A percentile compares a stretch with the other conserved stretches of the same genome.
Conservation (phyloP, 2,329 filamentous ascomycete genomes). For the Elsinoe ampelina region DNA sequence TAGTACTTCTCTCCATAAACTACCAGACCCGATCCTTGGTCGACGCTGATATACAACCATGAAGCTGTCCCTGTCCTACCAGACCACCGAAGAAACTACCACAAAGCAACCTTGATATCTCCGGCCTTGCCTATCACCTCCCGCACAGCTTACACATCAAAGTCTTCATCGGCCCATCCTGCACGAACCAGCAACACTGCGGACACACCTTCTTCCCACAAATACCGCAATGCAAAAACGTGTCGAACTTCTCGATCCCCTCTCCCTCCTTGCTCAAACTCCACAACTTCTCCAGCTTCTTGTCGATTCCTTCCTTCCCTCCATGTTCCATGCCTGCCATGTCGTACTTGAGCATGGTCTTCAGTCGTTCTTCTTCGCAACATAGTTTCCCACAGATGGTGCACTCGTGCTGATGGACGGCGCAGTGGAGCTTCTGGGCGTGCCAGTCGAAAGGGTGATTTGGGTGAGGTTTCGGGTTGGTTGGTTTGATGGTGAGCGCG, state of each 20-base stretch:
- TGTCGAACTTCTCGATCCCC: conserved; percentile 18
- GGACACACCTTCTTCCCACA: conserved; percentile 19
- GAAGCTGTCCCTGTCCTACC: too few species aligned
- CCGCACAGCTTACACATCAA: neutral
- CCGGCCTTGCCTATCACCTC: neutral
- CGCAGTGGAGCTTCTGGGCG: conserved; percentile 18
- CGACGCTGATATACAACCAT: too few species aligned
- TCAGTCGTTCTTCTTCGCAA: conserved; percentile 15
- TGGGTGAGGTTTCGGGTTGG: conserved; percentile 12
- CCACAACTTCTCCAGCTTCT: conserved; percentile 1
- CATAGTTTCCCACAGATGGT: conserved; percentile 16
- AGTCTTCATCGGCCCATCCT: neutral
- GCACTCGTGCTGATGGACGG: conserved; percentile 15
- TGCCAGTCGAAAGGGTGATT: conserved; percentile 17
- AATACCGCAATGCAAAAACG: conserved; percentile 18
- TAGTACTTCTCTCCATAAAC: too few species aligned
- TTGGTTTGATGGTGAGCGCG: neutral
- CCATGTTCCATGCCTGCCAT: neutral
- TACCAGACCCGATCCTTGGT: too few species aligned
- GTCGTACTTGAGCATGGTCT: conserved; percentile 9
- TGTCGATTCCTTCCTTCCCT: neutral
- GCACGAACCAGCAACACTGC: conserved; percentile 11
- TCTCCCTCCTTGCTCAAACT: conserved; percentile 7
- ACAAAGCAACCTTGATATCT: neutral
- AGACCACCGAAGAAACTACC: too few species aligned